Evolutionary conservation across 257 asterid species (phyloP).

Genomic region (Handroanthus guayacan): DNA sequence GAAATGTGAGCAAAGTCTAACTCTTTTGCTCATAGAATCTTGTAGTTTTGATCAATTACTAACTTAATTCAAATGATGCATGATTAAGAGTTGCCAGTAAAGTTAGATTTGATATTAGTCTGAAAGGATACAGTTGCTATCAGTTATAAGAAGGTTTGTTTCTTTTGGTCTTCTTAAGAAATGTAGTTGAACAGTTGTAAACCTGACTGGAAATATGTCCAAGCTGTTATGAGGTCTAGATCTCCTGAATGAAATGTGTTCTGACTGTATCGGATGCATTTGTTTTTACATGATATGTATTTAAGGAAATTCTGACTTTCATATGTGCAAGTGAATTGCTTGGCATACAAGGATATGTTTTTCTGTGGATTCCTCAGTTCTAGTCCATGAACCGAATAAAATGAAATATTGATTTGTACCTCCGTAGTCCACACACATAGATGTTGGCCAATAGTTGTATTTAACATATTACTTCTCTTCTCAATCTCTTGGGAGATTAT

Average conservation of each 20-base stretch:
- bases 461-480: neutral
- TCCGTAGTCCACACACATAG: neutral
- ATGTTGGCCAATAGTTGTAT: neutral
- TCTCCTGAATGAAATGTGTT: neutral
- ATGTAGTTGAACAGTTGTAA: neutral
- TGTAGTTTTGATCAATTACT: constrained; percentile 9
- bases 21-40: neutral
- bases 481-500: neutral
- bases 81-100: neutral
- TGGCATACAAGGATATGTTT: neutral
- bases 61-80: neutral
- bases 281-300: neutral
- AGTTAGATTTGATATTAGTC: neutral
- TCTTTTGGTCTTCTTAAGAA: neutral
- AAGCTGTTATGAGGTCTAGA: constrained; percentile 4
- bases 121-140: constrained; percentile 16
- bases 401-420: neutral
- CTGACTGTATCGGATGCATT: neutral
- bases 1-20: constrained; percentile 8
- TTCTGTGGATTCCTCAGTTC: neutral
- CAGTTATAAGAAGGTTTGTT: neutral
- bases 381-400: neutral
- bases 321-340: neutral
- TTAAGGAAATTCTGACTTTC: neutral
- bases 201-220: constrained; percentile 4